Evolutionary conservation across 1,139 yeast species (phyloP), one percentile per base, ranked within the genome.

Genomic region (Suhomyces bolitotheri): DNA sequence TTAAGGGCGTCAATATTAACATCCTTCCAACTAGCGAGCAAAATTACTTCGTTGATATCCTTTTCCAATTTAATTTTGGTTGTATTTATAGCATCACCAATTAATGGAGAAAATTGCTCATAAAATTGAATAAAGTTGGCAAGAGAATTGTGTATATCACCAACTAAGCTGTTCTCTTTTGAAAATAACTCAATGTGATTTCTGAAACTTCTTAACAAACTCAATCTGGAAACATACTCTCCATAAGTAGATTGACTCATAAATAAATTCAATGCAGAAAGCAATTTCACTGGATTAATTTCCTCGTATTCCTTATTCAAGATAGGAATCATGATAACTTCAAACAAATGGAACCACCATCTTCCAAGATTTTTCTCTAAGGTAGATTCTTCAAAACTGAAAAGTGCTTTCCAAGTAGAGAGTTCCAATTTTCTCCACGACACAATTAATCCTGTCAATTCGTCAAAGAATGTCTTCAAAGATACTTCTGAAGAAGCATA

Each of bases 21-120:
- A 61, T 94, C 99, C 51, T 90, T 89, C 97, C 98, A 94, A 54
- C 96, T 86, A 1, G 97, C 97, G 20, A 94, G 69, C 33, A 88
- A 64, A 32, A 92, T 88, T 4, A 89, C 82, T 41, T 94, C 98
- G 28, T 79, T 72, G 16, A 92, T 76, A 36, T 88, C 92, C 53
- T 89, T 90, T 43, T 82, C 89, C 25, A 92, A 63, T 6, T 62
- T 60, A 47, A 72, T 76, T 53, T 73, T 78, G 1, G 72, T 71
- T 1, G 58, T 56, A 0, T 49, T 52, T 16, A 89, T 59, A 12
- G 65, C 62, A 0, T 73, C 74, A 2, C 59, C 55, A 13, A 90
- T 64, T 4, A 60, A 54, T 0, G 75, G 66, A 6, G 56, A 38
- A 51, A 85, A 92, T 52, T 85, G 96, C 19, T 66, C 65, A 55